Evolutionary conservation across 345 rosid genomes (phyloP).

Genomic region (Citrus hindsii): DNA sequence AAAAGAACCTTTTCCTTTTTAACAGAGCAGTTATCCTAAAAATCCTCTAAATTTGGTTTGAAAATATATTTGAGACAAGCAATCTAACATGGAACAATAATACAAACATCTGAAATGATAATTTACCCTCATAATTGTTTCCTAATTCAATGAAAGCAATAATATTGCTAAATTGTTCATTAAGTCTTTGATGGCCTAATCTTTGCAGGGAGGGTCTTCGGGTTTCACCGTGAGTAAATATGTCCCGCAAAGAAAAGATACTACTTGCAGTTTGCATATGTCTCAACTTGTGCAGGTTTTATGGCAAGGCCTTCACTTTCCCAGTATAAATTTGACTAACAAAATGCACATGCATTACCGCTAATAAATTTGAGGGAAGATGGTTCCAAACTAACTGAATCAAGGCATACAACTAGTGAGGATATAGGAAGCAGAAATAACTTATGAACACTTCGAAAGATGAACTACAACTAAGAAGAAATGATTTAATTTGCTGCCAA

Average conservation of each 20-base stretch:
- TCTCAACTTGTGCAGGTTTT: not conserved
- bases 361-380: not conserved
- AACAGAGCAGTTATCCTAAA: not conserved
- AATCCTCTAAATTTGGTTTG: not conserved
- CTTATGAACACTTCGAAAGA: not conserved
- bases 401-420: not conserved
- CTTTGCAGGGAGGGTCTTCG: not conserved
- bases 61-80: not conserved
- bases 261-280: not conserved
- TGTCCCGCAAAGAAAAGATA: not conserved
- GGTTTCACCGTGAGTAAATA: not conserved
- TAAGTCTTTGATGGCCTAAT: too few relatives aligned
- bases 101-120: not conserved
- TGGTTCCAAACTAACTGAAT: not conserved
- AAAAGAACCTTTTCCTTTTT: too few relatives aligned
- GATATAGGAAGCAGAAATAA: not conserved
- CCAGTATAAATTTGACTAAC: too few relatives aligned
- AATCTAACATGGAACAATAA: not conserved
- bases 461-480: not conserved
- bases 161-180: too few relatives aligned
- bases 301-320: not conserved
- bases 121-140: not conserved
- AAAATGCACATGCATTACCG: not conserved
- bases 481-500: not conserved
- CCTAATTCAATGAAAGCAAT: too few relatives aligned